Conservation (phyloP, 1,139 yeast species). For the Protomyces inouyei region DNA sequence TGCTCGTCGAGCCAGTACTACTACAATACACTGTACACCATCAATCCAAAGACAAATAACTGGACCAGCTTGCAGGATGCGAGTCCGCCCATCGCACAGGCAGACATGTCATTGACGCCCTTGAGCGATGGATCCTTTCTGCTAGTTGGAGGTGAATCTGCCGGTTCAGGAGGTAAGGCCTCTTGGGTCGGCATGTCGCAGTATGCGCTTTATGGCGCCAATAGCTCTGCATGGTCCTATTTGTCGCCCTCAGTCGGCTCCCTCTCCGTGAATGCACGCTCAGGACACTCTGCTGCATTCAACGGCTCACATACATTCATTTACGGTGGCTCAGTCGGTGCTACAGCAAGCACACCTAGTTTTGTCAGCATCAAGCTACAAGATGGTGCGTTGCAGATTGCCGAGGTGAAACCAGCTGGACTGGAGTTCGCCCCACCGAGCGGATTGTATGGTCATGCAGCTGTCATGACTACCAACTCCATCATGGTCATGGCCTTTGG, state of each 20-base stretch:
- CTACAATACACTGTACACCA: conserved; percentile 7
- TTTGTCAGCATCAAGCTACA: conserved; percentile 9
- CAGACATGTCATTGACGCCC: conserved; percentile 18
- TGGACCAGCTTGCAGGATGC: conserved; percentile 2
- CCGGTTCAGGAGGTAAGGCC: conserved; percentile 5
- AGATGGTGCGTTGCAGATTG: not conserved
- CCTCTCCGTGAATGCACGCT: not conserved
- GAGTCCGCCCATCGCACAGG: conserved; percentile 19
- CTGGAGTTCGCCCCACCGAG: conserved; percentile 1
- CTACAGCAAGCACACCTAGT: not conserved
- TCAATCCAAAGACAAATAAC: not conserved
- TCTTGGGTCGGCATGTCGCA: conserved; percentile 24
- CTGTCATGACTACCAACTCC: conserved; percentile 15
- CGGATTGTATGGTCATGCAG: conserved; percentile 13
- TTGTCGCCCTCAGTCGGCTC: conserved; percentile 1
- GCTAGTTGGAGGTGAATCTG: conserved; percentile 19
- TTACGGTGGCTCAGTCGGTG: conserved; percentile 11
- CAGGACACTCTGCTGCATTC: conserved; percentile 19
- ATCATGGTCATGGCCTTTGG: conserved; percentile 24
- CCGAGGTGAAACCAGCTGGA: not conserved
- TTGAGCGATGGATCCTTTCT: not conserved
- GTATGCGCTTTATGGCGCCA: not conserved
- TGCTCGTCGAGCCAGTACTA: conserved; percentile 20
- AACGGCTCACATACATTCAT: conserved; percentile 19
- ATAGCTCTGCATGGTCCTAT: conserved; percentile 11